Conservation (phyloP, 225 moss, liverwort and hornwort species). For the Sphagnum tenellum region DNA sequence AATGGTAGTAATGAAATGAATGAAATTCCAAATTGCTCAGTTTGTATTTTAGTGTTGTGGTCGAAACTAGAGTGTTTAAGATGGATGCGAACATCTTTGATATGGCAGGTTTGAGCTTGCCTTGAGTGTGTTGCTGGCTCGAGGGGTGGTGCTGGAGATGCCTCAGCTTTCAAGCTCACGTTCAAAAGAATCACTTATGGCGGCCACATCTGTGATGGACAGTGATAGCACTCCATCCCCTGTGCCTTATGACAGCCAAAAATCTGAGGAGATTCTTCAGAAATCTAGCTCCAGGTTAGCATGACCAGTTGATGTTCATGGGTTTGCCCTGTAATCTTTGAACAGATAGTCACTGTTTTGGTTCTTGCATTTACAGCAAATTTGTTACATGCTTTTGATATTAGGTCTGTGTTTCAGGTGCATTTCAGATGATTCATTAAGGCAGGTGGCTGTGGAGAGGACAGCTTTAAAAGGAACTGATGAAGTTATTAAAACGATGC, state of each 20-base stretch:
- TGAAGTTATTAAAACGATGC: constrained; percentile 27
- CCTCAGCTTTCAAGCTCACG: constrained; percentile 21
- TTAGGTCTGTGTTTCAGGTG: constrained; percentile 13
- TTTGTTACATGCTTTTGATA: too few species aligned
- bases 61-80: too few species aligned
- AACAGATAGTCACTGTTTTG: too few species aligned
- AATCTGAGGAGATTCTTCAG: constrained; percentile 15
- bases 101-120: constrained; percentile 41
- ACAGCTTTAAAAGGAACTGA: constrained; percentile 10
- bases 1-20: too few species aligned
- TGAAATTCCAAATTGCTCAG: too few species aligned
- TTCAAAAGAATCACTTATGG: constrained; percentile 6
- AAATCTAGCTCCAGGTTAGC: constrained; percentile 22
- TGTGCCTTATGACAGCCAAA: constrained; percentile 16
- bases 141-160: constrained; percentile 37
- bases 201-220: constrained; percentile 13
- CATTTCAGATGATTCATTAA: constrained; percentile 17
- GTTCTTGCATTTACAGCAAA: too few species aligned
- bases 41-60: too few species aligned
- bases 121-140: constrained; percentile 36
- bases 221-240: constrained; percentile 9
- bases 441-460: constrained; percentile 13
- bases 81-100: neutral
- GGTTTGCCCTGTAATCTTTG: too few species aligned
- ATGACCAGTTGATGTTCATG: neutral